A percentile compares a stretch with the other conserved stretches of the same genome.
phyloP scores from a whole-genome alignment of 805 yeast genomes.

The Tetrapisispora taiwanensis region DNA sequence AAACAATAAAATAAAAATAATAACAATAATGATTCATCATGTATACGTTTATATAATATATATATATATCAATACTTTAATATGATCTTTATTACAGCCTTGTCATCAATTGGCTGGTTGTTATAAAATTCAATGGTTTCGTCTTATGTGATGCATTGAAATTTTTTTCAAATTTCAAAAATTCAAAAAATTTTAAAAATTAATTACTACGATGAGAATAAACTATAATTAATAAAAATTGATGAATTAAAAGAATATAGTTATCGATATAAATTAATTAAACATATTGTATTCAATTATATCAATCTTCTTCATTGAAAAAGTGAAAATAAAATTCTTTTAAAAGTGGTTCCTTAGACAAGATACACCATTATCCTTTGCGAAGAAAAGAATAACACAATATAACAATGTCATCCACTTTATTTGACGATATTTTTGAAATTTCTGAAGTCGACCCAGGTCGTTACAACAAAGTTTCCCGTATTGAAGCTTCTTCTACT shows the following conservation, averaged over 20 bases:
- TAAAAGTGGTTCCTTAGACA: background rate
- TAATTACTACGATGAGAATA: background rate
- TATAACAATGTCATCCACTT: constrained; percentile 48
- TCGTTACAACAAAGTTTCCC: constrained; percentile 83
- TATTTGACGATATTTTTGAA: constrained; percentile 88
- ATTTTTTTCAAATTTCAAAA: background rate
- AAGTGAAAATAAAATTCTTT: too few relatives aligned
- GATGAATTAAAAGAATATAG: too few relatives aligned
- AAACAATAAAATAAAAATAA: too few relatives aligned
- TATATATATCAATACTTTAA: too few relatives aligned
- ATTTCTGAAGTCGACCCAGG: constrained; percentile 78
- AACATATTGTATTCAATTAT: too few relatives aligned
- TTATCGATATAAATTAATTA: too few relatives aligned
- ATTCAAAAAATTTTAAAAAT: background rate
- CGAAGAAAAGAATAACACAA: background rate
- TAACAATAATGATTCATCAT: too few relatives aligned
- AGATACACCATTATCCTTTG: too few relatives aligned
- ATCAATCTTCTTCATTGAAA: too few relatives aligned
- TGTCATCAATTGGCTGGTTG: too few relatives aligned
- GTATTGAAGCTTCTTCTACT: constrained; percentile 81
- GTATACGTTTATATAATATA: too few relatives aligned
- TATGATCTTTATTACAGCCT: too few relatives aligned
- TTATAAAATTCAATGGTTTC: background rate
- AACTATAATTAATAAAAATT: background rate
- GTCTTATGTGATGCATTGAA: background rate